These are phyloP conservation scores for Penicillium simplicissimum DNA, from an alignment of 495 filamentous ascomycete genomes.

Conservation along the genomic window DNA sequence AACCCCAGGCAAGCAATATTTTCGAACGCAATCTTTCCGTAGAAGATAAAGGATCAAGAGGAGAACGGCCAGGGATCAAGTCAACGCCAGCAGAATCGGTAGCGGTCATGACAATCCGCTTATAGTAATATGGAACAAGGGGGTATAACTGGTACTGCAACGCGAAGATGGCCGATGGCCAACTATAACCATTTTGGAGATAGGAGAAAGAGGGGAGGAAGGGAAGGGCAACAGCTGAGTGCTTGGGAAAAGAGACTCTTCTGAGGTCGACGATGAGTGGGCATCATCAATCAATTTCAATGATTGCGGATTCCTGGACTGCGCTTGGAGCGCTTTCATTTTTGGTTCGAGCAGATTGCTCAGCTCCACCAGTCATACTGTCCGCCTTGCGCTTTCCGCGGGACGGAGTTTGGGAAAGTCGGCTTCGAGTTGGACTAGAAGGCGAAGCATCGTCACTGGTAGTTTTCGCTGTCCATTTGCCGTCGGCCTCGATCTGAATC, in stretches of 20 bases:
- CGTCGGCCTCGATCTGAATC: conserved; percentile 58
- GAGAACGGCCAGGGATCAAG: neutral
- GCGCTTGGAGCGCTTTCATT: neutral
- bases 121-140: neutral
- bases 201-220: neutral
- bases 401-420: neutral
- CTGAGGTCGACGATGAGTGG: neutral
- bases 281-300: conserved; percentile 27
- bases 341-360: conserved; percentile 2
- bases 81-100: conserved; percentile 3
- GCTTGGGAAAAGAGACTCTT: neutral
- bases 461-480: conserved; percentile 54
- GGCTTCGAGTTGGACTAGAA: neutral
- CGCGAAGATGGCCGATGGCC: neutral
- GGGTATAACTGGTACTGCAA: conserved; percentile 22
- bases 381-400: conserved; percentile 23
- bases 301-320: neutral
- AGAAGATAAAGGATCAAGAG: neutral
- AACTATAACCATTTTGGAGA: neutral
- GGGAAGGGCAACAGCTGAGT: too few relatives aligned
- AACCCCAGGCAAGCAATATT: neutral
- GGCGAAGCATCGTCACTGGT: conserved; percentile 26
- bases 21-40: neutral
- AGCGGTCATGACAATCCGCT: neutral
- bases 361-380: neutral